A percentile compares a stretch with the other conserved stretches of the same genome.
phyloP scores from a whole-genome alignment of 305 asterid genomes.

The Plantago coronopus region DNA sequence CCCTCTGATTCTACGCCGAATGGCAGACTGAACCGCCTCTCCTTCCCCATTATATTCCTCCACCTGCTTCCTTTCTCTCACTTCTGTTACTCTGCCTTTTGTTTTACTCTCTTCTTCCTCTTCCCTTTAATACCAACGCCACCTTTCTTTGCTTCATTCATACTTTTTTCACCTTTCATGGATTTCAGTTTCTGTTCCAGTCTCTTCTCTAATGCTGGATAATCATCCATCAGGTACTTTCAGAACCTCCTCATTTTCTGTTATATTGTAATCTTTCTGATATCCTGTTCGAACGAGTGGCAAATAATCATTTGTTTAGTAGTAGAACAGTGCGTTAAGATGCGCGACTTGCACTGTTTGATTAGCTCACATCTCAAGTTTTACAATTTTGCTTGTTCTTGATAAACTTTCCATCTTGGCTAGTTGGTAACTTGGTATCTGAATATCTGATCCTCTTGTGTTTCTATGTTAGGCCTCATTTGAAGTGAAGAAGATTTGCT shows the following conservation, averaged over 20 bases:
- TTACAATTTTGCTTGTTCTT: not conserved
- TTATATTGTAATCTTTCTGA: too few species aligned
- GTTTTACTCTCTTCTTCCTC: too few species aligned
- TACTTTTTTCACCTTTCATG: not conserved
- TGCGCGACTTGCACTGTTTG: too few species aligned
- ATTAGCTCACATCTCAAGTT: too few species aligned
- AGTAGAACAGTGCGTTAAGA: too few species aligned
- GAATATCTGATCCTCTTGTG: not conserved
- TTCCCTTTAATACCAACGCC: not conserved
- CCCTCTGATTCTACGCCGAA: slow-evolving; percentile 80
- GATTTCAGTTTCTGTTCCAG: not conserved
- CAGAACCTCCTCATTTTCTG: not conserved
- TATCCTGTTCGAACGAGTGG: too few species aligned
- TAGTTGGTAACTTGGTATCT: not conserved
- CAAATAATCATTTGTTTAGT: too few species aligned
- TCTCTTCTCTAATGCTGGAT: slow-evolving; percentile 9
- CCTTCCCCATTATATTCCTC: slow-evolving; percentile 72
- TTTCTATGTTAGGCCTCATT: slow-evolving; percentile 14
- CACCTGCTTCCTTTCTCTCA: slow-evolving; percentile 43
- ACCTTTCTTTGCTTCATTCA: slow-evolving; percentile 2
- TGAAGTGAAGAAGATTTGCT: not conserved
- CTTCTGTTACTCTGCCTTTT: not conserved
- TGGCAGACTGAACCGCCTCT: slow-evolving; percentile 86
- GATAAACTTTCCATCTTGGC: not conserved
- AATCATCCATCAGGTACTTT: not conserved